Evolutionary conservation across 108 stramenopile genomes (phyloP), one percentile per base, ranked within the genome.

Genomic region (Cylindrotheca fusiformis): DNA sequence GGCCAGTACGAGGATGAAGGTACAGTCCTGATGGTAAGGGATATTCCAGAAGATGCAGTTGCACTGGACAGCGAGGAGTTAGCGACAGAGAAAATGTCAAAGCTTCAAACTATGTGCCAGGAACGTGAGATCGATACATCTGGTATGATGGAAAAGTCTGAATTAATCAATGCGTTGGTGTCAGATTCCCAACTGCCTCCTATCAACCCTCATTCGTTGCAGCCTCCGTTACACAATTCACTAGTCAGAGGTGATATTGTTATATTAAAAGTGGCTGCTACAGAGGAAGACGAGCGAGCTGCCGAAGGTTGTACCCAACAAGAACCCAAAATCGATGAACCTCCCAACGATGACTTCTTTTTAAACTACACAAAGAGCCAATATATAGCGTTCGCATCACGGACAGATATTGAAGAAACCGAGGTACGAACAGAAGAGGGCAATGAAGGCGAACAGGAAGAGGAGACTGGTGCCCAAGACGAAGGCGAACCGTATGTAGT

Each of bases 1-100:
- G 88, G 92, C 21, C 92, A 94, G 65, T 94, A 85, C 45, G 86
- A 88, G 50, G 83, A 84, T 3, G 92, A 94, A 69, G 88, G 92
- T 21, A 81, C 83, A 36, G 74, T 94, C 31, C 52, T 90, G 51
- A 88, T 94, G 81, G 64, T 85, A 10, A 85, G 87, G 10, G 61
- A 82, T 29, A 55, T 74, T 23, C 73, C 76, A 14, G 59, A 68
- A 2, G 68, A 75, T 24, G 53, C 48, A 18, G 63, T 49, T 33
- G 0, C 48, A 33, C 26, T 36, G 33, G 44, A 66, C 28, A 52
- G 22, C 5, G 58, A 68, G 56, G 63, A 65, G 44, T 21, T 57
- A 26, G 20, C 21, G 36, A 18, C 52, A 57, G 47, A 36, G 20
- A 62, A 60, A 12, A 26, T 53, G 2, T 33, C 55, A 27, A 29